Evolutionary conservation across 129 eudicot species (phyloP).

Genomic region (Flaveria linearis): DNA sequence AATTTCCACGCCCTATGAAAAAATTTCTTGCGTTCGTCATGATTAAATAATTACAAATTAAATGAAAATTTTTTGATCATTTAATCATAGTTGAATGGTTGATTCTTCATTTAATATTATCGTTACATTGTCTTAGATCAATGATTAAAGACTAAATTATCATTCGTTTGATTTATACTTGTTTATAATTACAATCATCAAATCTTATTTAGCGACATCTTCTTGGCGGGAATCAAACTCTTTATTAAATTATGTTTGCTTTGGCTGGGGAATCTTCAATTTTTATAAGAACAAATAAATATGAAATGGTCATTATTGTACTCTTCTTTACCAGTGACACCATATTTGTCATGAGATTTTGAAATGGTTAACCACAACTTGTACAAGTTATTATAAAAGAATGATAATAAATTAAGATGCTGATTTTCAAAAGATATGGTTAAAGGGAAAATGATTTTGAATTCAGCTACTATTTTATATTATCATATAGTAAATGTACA

Average conservation of each 20-base stretch:
- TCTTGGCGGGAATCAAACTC: neutral
- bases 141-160: neutral
- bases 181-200: neutral
- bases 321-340: neutral
- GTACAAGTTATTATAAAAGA: neutral
- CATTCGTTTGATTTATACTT: too few relatives aligned
- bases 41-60: too few relatives aligned
- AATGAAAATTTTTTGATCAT: too few relatives aligned
- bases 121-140: neutral
- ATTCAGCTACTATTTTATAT: neutral
- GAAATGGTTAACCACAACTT: neutral
- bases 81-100: too few relatives aligned
- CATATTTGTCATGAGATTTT: neutral
- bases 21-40: too few relatives aligned
- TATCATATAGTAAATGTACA: too few relatives aligned
- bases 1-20: too few relatives aligned
- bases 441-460: neutral
- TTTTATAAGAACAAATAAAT: conserved; percentile 18
- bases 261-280: conserved; percentile 5
- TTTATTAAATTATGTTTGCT: neutral
- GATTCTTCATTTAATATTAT: too few relatives aligned
- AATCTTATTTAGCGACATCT: neutral
- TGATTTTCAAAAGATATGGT: neutral
- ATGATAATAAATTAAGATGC: neutral
- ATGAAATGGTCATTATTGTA: conserved; percentile 30